Evolutionary conservation across 352 stramenopile species (phyloP).

Genomic region (Pythium aphanidermatum): DNA sequence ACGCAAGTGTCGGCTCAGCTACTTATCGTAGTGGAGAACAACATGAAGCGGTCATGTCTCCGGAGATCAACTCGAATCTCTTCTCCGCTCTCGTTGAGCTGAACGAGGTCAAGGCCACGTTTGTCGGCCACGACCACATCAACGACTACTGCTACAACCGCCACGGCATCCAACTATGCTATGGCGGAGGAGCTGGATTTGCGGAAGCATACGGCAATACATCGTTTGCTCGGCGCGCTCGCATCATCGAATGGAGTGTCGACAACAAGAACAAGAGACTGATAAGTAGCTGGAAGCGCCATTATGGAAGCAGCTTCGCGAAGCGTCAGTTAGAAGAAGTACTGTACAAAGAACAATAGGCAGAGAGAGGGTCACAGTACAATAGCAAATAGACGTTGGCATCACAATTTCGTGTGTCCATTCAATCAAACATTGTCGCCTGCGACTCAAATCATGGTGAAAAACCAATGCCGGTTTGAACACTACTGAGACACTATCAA

Average conservation of each 20-base stretch:
- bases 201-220: slow-evolving; percentile 25
- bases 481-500: no score
- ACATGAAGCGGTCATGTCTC: slow-evolving; percentile 31
- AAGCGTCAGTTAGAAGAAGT: slow-evolving; percentile 9
- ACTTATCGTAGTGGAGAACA: slow-evolving; percentile 24
- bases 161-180: slow-evolving; percentile 45
- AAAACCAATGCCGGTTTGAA: no score
- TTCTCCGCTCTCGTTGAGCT: slow-evolving; percentile 35
- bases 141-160: slow-evolving; percentile 53
- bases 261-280: slow-evolving; percentile 16
- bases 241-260: slow-evolving; percentile 53
- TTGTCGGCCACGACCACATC: slow-evolving; percentile 53
- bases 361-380: background rate
- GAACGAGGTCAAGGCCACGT: slow-evolving; percentile 55
- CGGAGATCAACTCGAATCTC: slow-evolving; percentile 35
- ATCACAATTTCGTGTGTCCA: no score
- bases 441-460: no score
- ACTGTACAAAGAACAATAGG: slow-evolving; percentile 6
- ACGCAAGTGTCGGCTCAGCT: slow-evolving; percentile 14
- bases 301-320: slow-evolving; percentile 11
- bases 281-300: slow-evolving; percentile 26
- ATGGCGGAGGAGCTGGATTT: slow-evolving; percentile 46
- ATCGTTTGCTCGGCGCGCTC: slow-evolving; percentile 32
- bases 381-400: no score
- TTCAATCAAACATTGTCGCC: no score